Evolutionary conservation across 2,329 filamentous ascomycete genomes (phyloP), one percentile per base, ranked within the genome.

Genomic region (Fusarium falciforme): DNA sequence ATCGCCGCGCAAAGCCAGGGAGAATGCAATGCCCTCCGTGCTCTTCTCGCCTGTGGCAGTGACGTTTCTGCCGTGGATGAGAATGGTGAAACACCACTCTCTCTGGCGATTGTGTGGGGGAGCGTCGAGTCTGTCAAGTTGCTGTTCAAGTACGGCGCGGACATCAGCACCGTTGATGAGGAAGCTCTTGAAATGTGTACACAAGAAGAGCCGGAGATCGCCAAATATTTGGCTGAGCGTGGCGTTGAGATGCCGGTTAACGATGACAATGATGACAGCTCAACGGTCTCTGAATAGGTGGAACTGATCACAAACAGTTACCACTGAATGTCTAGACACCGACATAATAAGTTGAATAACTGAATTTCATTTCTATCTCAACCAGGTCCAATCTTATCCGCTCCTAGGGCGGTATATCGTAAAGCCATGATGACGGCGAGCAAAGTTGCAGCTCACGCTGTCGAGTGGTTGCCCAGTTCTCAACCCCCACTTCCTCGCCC

Each of bases 181-280:
- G 70, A 72, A 0, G 57, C 61, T 27, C 44, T 66, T 3, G 2
- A 3, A 1, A 57, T 62, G 4, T 72, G 61, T 11, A 6, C 4
- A 5, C 20, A 40, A 1, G 69, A 72, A 5, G 69, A 42, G 0
- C 61, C 65, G 0, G 27, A 8, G 0, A 47, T 72, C 33, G 65
- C 65, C 0, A 4, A 36, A 1, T 72, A 66, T 3, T 20, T 72
- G 5, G 6, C 6, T 0, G 40, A 33, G 2, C 16, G 40, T 0
- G 70, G 70, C 1, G 11, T 72, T 16, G 27, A 38, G 7, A 61
- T 69, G 69, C 70, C 72, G 1, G 12, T 0, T 1, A 29, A 25
- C 5, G 33, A 64, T 17, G 31, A 7, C 2, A 11, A 7, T 1
- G 52, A 25, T 55, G 47, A 27, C 6, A 31, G 47, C 6, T 52